Evolutionary conservation across 2,329 filamentous ascomycete species (phyloP).

Genomic region (Beauveria brongniartii): DNA sequence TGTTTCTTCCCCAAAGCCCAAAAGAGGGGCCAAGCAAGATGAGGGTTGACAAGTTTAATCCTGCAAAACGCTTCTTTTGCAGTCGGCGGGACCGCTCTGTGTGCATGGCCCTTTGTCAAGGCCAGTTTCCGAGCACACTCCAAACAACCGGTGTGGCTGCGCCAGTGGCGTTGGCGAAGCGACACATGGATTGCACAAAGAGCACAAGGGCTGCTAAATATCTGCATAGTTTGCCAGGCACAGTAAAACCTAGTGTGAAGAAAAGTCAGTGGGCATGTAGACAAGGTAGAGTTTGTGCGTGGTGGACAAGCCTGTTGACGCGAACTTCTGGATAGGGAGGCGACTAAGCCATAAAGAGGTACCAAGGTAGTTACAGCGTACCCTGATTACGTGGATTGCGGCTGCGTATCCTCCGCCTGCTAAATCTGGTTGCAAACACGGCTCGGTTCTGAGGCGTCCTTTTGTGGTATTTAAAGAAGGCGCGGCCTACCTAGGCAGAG

Average conservation of each 20-base stretch:
- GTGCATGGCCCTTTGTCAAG: not conserved
- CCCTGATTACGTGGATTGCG: not conserved
- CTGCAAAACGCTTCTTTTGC: not conserved
- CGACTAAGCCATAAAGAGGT: not conserved
- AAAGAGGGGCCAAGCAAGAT: not conserved
- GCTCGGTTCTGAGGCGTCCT: not conserved
- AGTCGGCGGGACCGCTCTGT: not conserved
- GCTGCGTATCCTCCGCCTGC: not conserved
- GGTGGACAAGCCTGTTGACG: not conserved
- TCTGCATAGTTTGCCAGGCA: too few relatives aligned
- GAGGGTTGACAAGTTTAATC: not conserved
- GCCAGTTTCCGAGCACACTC: not conserved
- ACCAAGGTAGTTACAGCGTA: too few relatives aligned
- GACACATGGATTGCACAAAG: not conserved
- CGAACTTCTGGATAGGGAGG: not conserved
- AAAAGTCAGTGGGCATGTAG: not conserved
- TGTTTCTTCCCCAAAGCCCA: not conserved
- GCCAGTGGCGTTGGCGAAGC: not conserved
- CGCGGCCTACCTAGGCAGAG: too few relatives aligned
- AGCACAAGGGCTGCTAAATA: too few relatives aligned
- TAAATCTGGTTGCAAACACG: not conserved
- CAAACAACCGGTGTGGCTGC: not conserved
- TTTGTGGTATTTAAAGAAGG: too few relatives aligned
- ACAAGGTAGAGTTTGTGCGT: not conserved
- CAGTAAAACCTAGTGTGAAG: too few relatives aligned